These are phyloP conservation scores for Aspergillus olivimuriae DNA, from an alignment of 495 filamentous ascomycete species.

Conservation along the genomic window DNA sequence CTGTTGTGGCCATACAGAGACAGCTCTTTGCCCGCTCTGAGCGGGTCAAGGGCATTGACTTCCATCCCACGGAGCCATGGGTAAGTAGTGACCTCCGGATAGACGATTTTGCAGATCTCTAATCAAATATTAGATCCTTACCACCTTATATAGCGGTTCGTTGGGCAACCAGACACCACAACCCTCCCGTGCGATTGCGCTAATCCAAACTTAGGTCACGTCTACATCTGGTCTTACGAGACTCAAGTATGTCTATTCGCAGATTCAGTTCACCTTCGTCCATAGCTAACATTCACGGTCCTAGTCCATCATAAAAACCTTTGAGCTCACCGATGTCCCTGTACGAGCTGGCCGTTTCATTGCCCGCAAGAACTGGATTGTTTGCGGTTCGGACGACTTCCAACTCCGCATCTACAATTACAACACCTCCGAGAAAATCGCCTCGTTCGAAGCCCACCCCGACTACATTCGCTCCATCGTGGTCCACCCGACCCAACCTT, in stretches of 20 bases:
- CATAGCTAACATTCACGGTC: not conserved
- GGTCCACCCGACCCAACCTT: slow-evolving; percentile 94
- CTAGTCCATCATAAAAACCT: slow-evolving; percentile 92
- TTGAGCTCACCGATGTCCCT: slow-evolving; percentile 98
- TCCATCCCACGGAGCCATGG: slow-evolving; percentile 95
- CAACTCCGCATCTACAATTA: slow-evolving; percentile 96
- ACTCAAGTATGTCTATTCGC: slow-evolving; percentile 55
- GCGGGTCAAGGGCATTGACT: slow-evolving; percentile 96
- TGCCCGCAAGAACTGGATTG: slow-evolving; percentile 98
- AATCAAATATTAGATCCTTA: slow-evolving; percentile 62
- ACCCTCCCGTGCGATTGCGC: slow-evolving; percentile 12
- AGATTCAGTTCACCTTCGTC: not conserved
- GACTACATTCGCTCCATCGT: slow-evolving; percentile 98
- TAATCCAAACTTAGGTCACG: slow-evolving; percentile 61
- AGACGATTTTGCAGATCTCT: slow-evolving; percentile 11
- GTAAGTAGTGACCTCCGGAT: slow-evolving; percentile 29
- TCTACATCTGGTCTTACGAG: slow-evolving; percentile 99
- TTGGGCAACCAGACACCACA: slow-evolving; percentile 5
- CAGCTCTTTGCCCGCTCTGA: slow-evolving; percentile 79
- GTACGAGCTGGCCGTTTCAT: slow-evolving; percentile 96
- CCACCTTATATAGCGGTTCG: slow-evolving; percentile 90
- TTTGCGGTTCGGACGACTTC: slow-evolving; percentile 97
- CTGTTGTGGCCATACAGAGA: slow-evolving; percentile 43
- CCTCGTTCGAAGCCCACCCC: slow-evolving; percentile 95
- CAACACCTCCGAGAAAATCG: slow-evolving; percentile 99